Evolutionary conservation across 495 filamentous ascomycete species (phyloP).

Genomic region (Lophium mytilinum): DNA sequence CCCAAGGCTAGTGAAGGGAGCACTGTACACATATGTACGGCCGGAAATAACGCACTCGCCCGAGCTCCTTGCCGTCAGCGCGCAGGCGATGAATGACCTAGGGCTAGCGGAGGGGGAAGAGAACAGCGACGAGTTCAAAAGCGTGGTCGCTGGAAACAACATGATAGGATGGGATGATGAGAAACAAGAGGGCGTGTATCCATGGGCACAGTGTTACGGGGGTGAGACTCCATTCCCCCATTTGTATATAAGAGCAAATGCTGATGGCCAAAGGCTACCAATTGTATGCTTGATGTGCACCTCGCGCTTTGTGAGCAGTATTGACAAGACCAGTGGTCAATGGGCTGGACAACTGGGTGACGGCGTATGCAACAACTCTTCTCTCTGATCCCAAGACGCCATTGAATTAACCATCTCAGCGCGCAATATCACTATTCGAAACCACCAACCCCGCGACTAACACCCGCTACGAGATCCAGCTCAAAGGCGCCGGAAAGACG

Average conservation of each 20-base stretch:
- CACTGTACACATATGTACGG: slow-evolving; percentile 83
- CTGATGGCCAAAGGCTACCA: slow-evolving; percentile 49
- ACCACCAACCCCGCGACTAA: slow-evolving; percentile 66
- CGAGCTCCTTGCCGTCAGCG: slow-evolving; percentile 72
- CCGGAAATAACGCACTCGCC: slow-evolving; percentile 61
- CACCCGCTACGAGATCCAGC: slow-evolving; percentile 75
- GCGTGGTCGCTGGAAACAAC: slow-evolving; percentile 71
- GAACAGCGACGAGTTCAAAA: slow-evolving; percentile 63
- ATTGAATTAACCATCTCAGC: slow-evolving; percentile 14
- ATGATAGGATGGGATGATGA: slow-evolving; percentile 45
- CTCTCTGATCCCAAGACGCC: slow-evolving; percentile 9
- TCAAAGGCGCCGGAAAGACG: slow-evolving; percentile 88
- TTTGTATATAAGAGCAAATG: too few relatives aligned
- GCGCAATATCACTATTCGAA: slow-evolving; percentile 91
- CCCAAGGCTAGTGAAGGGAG: slow-evolving; percentile 76
- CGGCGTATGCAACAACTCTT: slow-evolving; percentile 43
- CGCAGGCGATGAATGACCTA: slow-evolving; percentile 67
- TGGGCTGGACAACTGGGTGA: slow-evolving; percentile 98
- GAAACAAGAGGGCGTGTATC: slow-evolving; percentile 63
- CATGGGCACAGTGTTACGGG: slow-evolving; percentile 97
- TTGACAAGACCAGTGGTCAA: slow-evolving; percentile 19
- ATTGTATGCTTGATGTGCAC: slow-evolving; percentile 33
- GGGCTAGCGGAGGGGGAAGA: slow-evolving; percentile 61
- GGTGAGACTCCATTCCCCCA: neutral
- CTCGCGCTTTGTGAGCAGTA: neutral